Base-by-base conservation (phyloP, 2,329 filamentous ascomycete genomes). In the Cytospora paraplurivora region DNA sequence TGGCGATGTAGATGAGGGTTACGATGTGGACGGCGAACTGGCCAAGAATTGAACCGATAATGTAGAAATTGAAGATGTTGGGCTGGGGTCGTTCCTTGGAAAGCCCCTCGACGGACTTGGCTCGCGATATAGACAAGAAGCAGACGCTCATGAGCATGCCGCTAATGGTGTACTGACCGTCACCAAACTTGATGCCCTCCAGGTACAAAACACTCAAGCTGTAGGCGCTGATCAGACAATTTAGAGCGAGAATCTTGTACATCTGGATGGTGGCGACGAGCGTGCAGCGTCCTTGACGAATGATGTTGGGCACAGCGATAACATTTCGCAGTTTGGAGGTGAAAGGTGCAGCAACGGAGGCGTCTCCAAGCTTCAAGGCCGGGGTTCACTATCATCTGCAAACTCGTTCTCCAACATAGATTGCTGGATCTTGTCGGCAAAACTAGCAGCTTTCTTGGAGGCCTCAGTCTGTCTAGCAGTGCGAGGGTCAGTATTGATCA, bases 101-200 rank as follows among this genome's bases (percentile, higher is more conserved):
- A 32, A 99, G 82, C 41, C 91, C 90, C 79, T 99, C 95, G 59
- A 99, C 95, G 35, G 95, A 92, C 81, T 93, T 95, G 47, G 95
- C 95, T 65, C 95, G 90, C n/a, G 95, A 98, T 72, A 99, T 97
- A 66, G 93, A 97, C 72, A 99, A 81, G 85, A 99, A 99, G 80
- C 95, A 99, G 57, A 99, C 95, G 71, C 93, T 97, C 95, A 99
- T 98, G 76, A 99, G 88, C 91, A 99, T 98, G 70, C 95, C 95
- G 71, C 93, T 97, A 72, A 99, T 98, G 17, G 95, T 99, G 69
- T 98, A 95, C 78, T 99, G 95, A 4, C 93, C 93, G 74, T 99
- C 95, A 62, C 95, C 93, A 74, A 99, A 99, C 81, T 99, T 99
- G 83, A 99, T 99, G 67, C 95, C 95, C 72, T 98, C 94, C 1